Evolutionary conservation across 2,329 filamentous ascomycete genomes (phyloP).

Genomic region (Aspergillus pseudoviridinutans): DNA sequence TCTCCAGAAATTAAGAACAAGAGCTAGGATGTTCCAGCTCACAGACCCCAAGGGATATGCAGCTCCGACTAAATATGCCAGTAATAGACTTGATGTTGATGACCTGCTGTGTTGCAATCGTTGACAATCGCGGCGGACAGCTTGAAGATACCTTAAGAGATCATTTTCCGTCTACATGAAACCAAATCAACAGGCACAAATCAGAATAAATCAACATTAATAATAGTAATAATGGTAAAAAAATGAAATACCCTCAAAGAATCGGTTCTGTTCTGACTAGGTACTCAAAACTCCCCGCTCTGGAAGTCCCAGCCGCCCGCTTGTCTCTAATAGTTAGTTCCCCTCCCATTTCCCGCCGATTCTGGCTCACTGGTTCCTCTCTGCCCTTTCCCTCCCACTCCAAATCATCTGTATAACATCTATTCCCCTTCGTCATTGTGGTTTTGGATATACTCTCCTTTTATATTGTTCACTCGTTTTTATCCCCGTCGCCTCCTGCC

Average conservation of each 20-base stretch:
- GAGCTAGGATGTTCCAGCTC: not conserved
- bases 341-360: slow-evolving; percentile 13
- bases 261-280: not conserved
- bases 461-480: slow-evolving; percentile 25
- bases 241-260: not conserved
- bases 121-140: not conserved
- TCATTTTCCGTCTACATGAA: not conserved
- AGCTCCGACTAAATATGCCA: not conserved
- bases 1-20: not conserved
- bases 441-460: slow-evolving; percentile 7
- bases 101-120: not conserved
- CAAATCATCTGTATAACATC: slow-evolving; percentile 26
- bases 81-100: not conserved
- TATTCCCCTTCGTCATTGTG: slow-evolving; percentile 17
- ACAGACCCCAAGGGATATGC: not conserved
- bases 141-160: no score
- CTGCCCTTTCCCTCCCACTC: slow-evolving; percentile 11
- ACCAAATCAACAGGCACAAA: not conserved
- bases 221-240: not conserved
- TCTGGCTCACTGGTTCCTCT: slow-evolving; percentile 14
- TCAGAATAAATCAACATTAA: not conserved
- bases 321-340: slow-evolving; percentile 16
- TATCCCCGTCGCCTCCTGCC: slow-evolving; percentile 5
- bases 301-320: slow-evolving; percentile 14
- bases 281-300: not conserved